Evolutionary conservation across 306 rosid genomes (phyloP), one percentile per base, ranked within the genome.

Genomic region (Cucurbita moschata): DNA sequence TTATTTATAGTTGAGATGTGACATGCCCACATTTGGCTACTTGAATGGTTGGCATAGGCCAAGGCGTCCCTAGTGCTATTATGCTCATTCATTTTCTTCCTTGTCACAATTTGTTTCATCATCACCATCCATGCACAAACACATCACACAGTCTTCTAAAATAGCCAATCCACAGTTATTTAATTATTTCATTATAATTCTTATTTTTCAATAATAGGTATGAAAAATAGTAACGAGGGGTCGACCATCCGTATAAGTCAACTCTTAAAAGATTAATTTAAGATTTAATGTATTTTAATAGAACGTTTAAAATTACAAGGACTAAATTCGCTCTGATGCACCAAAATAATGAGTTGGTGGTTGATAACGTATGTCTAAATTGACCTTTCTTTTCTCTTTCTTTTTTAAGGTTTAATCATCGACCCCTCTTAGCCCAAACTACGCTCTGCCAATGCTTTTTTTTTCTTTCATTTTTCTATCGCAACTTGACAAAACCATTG

Each of bases 401-500:
- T 43, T 65, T 42, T 67, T 44, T 46, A 19, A 67, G 72, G 72
- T 43, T 68, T 68, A 68, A 68, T 47, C 73, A 68, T 46, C 59
- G 14, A 50, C 50, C 30, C 6, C 42, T 47, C 73, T 47, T 23
- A 46, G 57, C 73, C 26, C 7, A 70, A 70, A 70, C 74, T 70
- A 50, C 74, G 74, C 59, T 70, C 59, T 50, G 7, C 74, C 74
- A 30, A 50, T 70, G 59, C 74, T 70, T 70, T 69, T 23, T 70
- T 69, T 23, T 23, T 46, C 3, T 62, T 14, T 7, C 4, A 23
- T 43, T 13, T 23, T 37, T 62, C 7, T 10, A 13, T n/a, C 18
- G 10, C 67, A 60, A 60, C 42, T 60, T 60, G 4, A 44, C 55
- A 67, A 67, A 44, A 23, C 56, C 44, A 69, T 30, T 69, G 58